Evolutionary conservation across 495 filamentous ascomycete genomes (phyloP).

Genomic region (Niebla homalea): DNA sequence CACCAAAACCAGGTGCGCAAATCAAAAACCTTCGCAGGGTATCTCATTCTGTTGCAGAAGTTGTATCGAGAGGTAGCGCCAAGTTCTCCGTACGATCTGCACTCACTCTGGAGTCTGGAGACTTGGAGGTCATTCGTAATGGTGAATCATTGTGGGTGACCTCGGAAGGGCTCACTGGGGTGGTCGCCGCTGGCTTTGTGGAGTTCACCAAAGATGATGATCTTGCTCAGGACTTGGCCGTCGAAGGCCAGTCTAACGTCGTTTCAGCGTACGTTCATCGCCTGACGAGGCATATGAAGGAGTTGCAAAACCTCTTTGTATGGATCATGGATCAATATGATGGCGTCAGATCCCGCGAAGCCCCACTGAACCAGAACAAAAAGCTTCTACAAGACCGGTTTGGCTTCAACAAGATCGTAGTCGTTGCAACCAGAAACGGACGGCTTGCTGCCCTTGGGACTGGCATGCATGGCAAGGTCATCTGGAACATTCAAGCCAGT

Average conservation of each 20-base stretch:
- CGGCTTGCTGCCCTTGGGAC: slow-evolving; percentile 67
- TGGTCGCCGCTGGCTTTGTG: slow-evolving; percentile 64
- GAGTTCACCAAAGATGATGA: slow-evolving; percentile 53
- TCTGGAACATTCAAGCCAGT: slow-evolving; percentile 55
- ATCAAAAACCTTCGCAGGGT: slow-evolving; percentile 25
- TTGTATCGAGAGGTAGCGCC: slow-evolving; percentile 49
- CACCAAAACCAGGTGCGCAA: slow-evolving; percentile 21
- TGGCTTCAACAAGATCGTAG: slow-evolving; percentile 69
- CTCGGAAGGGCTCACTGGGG: slow-evolving; percentile 64
- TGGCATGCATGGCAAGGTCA: slow-evolving; percentile 57
- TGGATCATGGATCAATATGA: slow-evolving; percentile 43
- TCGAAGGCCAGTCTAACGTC: slow-evolving; percentile 72
- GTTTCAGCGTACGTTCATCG: slow-evolving; percentile 75
- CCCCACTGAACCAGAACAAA: slow-evolving; percentile 27
- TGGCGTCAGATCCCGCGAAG: slow-evolving; percentile 49
- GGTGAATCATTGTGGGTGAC: slow-evolving; percentile 70
- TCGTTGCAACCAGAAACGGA: slow-evolving; percentile 71
- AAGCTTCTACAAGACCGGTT: slow-evolving; percentile 62
- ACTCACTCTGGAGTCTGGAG: slow-evolving; percentile 52
- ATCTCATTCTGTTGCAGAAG: slow-evolving; percentile 66
- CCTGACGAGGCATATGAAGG: slow-evolving; percentile 64
- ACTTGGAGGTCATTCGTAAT: slow-evolving; percentile 75
- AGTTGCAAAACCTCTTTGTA: slow-evolving; percentile 65
- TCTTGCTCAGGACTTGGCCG: slow-evolving; percentile 65
- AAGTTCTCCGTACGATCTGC: slow-evolving; percentile 68